Conservation (phyloP, 2,329 filamentous ascomycete species). For the Cytospora piceicola region DNA sequence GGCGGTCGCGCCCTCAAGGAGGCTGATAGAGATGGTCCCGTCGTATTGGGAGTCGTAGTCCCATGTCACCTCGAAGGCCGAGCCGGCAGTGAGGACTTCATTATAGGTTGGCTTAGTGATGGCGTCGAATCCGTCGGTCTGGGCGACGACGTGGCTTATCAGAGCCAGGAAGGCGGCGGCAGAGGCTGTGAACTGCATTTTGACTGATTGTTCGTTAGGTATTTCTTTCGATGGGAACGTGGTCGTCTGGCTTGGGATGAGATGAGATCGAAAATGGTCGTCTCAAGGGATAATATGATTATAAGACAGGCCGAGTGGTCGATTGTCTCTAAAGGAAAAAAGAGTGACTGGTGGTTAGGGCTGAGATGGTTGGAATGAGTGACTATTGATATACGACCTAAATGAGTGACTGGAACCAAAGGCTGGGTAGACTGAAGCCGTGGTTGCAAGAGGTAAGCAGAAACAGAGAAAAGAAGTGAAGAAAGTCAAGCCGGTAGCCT, state of each 20-base stretch:
- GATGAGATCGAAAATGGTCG: neutral
- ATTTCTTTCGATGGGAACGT: constrained; percentile 24
- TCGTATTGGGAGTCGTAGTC: constrained; percentile 45
- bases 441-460: constrained; percentile 8
- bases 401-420: constrained; percentile 26
- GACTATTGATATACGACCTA: constrained; percentile 16
- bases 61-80: constrained; percentile 58
- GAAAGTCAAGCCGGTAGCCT: neutral
- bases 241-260: neutral
- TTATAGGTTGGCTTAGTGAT: constrained; percentile 52
- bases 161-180: constrained; percentile 56
- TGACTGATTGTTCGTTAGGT: constrained; percentile 40
- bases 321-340: constrained; percentile 14
- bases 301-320: neutral
- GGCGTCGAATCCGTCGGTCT: constrained; percentile 60
- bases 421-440: constrained; percentile 8
- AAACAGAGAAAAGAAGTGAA: constrained; percentile 1
- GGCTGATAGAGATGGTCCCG: constrained; percentile 53
- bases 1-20: constrained; percentile 57
- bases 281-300: constrained; percentile 10
- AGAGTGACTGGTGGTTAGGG: constrained; percentile 20
- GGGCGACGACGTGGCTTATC: constrained; percentile 54
- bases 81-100: constrained; percentile 53
- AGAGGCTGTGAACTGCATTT: constrained; percentile 58
- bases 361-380: constrained; percentile 18